A percentile compares a stretch with the other conserved stretches of the same genome.
Evolutionary conservation across 176 grass and related monocot species (phyloP).

Genomic region (Triticum timopheevii): DNA sequence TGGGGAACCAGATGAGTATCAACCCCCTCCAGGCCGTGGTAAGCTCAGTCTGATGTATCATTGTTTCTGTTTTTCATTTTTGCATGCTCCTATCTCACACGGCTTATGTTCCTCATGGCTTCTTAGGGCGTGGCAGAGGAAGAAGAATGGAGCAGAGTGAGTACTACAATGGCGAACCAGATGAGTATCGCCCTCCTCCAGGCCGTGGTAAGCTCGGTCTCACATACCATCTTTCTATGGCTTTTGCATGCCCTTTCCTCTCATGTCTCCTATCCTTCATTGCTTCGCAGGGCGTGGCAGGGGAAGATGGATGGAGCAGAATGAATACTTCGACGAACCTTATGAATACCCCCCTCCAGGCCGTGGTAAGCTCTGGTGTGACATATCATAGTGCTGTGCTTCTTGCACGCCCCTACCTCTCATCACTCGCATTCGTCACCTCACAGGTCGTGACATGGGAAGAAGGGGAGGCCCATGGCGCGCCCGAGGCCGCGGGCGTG

Average conservation of each 20-base stretch:
- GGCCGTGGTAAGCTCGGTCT: slow-evolving; percentile 33
- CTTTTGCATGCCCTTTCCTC: background rate
- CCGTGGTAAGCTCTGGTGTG: slow-evolving; percentile 27
- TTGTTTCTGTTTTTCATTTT: background rate
- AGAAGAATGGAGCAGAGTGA: slow-evolving; percentile 41
- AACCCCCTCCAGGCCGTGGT: slow-evolving; percentile 50
- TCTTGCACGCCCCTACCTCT: background rate
- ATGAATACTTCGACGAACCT: slow-evolving; percentile 48
- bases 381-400: background rate
- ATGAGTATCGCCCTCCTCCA: slow-evolving; percentile 40
- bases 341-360: slow-evolving; percentile 38
- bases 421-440: background rate
- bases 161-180: slow-evolving; percentile 40
- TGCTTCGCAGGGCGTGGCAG: slow-evolving; percentile 37
- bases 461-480: slow-evolving; percentile 27
- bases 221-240: background rate
- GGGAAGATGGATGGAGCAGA: slow-evolving; percentile 37
- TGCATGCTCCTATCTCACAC: background rate
- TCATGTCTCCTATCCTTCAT: background rate
- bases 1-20: slow-evolving; percentile 35
- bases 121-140: slow-evolving; percentile 41
- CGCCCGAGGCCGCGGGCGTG: slow-evolving; percentile 25
- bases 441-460: slow-evolving; percentile 38
- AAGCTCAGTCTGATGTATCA: background rate
- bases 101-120: background rate